A percentile compares a stretch with the other conserved stretches of the same genome.
Evolutionary conservation across 768 basidiomycete genomes (phyloP).

Genomic region (Punctularia strigosozonata): DNA sequence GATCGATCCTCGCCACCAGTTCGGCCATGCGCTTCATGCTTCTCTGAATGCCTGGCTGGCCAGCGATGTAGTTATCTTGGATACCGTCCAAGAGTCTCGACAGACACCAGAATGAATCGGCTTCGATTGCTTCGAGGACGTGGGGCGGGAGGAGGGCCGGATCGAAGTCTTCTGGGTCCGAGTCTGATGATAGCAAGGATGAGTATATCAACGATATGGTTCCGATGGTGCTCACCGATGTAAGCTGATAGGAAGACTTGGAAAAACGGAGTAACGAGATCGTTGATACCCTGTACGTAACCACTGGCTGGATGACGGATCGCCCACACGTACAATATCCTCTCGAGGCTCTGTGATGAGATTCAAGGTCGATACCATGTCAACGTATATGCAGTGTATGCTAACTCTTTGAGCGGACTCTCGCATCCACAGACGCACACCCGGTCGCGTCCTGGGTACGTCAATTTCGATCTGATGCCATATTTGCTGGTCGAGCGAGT

Average conservation of each 20-base stretch:
- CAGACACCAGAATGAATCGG: conserved; percentile 97
- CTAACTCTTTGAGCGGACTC: conserved; percentile 79
- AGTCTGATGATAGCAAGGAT: conserved; percentile 45
- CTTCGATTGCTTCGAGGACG: conserved; percentile 80
- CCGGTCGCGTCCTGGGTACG: conserved; percentile 90
- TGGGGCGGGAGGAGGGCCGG: conserved; percentile 57
- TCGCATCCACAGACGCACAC: conserved; percentile 86
- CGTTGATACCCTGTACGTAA: conserved; percentile 99
- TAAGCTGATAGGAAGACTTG: conserved; percentile 94
- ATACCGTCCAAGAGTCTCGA: conserved; percentile 93
- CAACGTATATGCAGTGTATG: too few relatives aligned
- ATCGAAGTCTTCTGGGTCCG: conserved; percentile 85
- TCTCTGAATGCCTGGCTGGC: conserved; percentile 92
- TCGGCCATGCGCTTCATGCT: conserved; percentile 92
- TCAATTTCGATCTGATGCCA: conserved; percentile 99
- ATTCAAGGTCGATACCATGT: conserved; percentile 10
- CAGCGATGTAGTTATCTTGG: conserved; percentile 95
- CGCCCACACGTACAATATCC: conserved; percentile 97
- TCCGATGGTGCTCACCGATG: conserved; percentile 48
- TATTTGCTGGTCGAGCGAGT: conserved; percentile 87
- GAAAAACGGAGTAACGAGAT: conserved; percentile 95
- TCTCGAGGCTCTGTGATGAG: conserved; percentile 64
- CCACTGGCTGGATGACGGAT: conserved; percentile 97
- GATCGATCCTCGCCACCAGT: conserved; percentile 82
- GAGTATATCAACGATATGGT: background rate